Percentiles rank a stretch among this genome's conserved stretches.
Evolutionary conservation across 495 filamentous ascomycete genomes (phyloP).

Genomic region (Penicillium soppii): DNA sequence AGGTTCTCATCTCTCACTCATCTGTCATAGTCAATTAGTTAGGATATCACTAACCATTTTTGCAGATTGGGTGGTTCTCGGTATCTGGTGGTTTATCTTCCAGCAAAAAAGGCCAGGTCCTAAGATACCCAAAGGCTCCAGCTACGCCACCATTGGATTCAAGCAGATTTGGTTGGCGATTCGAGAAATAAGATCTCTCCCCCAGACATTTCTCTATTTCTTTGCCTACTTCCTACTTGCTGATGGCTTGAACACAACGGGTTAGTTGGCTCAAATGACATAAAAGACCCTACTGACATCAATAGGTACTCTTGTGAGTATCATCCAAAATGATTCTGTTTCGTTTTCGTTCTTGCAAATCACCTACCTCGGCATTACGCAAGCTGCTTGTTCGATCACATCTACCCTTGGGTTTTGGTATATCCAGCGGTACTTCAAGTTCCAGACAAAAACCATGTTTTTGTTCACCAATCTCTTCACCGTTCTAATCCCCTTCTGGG

Average conservation of each 20-base stretch:
- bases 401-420: slow-evolving; percentile 54
- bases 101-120: slow-evolving; percentile 49
- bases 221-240: slow-evolving; percentile 49
- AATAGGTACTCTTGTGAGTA: slow-evolving; percentile 40
- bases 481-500: slow-evolving; percentile 51
- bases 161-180: slow-evolving; percentile 48
- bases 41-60: neutral
- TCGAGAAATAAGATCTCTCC: slow-evolving; percentile 39
- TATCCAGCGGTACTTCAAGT: slow-evolving; percentile 47
- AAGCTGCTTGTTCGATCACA: slow-evolving; percentile 42
- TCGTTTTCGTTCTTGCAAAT: slow-evolving; percentile 50
- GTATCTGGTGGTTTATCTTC: slow-evolving; percentile 53
- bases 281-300: neutral
- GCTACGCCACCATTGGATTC: slow-evolving; percentile 45
- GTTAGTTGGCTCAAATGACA: slow-evolving; percentile 15
- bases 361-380: slow-evolving; percentile 48
- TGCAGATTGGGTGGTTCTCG: slow-evolving; percentile 47
- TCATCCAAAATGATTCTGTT: slow-evolving; percentile 48
- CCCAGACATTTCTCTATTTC: slow-evolving; percentile 48
- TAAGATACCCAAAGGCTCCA: slow-evolving; percentile 44
- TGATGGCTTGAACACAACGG: slow-evolving; percentile 51
- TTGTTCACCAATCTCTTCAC: slow-evolving; percentile 49
- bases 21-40: neutral
- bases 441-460: slow-evolving; percentile 51
- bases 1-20: no score